phyloP scores from a whole-genome alignment of 768 basidiomycete species.

The Russula abietina region DNA sequence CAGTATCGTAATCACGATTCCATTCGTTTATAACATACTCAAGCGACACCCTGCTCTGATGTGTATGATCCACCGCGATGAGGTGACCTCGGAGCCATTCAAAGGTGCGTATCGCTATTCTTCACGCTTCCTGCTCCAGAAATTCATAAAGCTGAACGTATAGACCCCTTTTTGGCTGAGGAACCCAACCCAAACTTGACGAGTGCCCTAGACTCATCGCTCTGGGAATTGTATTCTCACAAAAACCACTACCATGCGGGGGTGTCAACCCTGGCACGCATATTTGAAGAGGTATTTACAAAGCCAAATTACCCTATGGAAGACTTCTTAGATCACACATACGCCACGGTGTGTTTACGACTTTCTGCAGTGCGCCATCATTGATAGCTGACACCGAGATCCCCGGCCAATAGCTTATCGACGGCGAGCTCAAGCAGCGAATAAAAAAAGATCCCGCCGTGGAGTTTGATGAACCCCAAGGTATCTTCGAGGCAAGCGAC shows the following conservation, averaged over 20 bases:
- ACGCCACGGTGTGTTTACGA: conserved; percentile 56
- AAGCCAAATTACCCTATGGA: conserved; percentile 87
- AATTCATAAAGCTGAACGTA: background rate
- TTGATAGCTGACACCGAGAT: conserved; percentile 10
- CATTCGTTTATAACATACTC: conserved; percentile 91
- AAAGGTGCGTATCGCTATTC: conserved; percentile 4
- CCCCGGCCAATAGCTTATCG: conserved; percentile 58
- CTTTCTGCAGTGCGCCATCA: conserved; percentile 3
- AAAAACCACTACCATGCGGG: conserved; percentile 76
- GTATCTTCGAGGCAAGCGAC: conserved; percentile 20
- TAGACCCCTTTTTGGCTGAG: conserved; percentile 62
- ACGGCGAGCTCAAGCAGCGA: conserved; percentile 72
- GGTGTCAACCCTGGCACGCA: conserved; percentile 80
- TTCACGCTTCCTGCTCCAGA: background rate
- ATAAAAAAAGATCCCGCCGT: conserved; percentile 73
- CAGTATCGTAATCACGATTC: conserved; percentile 84
- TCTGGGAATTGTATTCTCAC: conserved; percentile 89
- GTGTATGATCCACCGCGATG: conserved; percentile 80
- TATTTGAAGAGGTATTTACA: conserved; percentile 91
- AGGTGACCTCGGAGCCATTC: conserved; percentile 30
- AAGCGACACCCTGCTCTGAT: conserved; percentile 89
- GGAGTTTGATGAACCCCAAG: conserved; percentile 29
- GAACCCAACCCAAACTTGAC: conserved; percentile 74
- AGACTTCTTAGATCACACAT: conserved; percentile 94
- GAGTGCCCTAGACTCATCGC: conserved; percentile 74